Conservation (phyloP, 257 asterid species). For the Plectranthus barbatus region DNA sequence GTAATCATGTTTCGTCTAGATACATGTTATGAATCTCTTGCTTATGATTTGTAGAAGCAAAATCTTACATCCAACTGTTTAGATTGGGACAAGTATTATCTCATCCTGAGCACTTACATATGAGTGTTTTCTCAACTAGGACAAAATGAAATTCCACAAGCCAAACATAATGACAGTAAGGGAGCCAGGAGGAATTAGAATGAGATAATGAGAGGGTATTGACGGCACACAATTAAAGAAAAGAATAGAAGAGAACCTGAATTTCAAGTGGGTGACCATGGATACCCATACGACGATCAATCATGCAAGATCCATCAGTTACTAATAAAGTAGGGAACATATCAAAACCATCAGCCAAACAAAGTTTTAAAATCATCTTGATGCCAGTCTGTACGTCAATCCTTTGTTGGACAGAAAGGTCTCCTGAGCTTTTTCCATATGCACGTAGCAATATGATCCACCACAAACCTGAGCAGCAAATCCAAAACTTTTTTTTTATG, state of each 20-base stretch:
- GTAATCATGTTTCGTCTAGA: background rate
- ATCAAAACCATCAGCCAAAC: constrained; percentile 80
- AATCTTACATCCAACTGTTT: background rate
- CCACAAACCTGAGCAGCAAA: constrained; percentile 55
- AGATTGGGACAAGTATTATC: background rate
- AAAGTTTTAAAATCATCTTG: constrained; percentile 61
- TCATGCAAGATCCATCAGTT: constrained; percentile 82
- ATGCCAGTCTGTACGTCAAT: constrained; percentile 79
- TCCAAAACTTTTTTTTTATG: background rate
- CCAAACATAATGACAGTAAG: background rate
- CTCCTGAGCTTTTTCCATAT: constrained; percentile 70
- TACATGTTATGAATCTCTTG: background rate
- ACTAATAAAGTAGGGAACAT: constrained; percentile 72
- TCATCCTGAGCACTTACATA: background rate
- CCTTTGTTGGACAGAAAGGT: constrained; percentile 65
- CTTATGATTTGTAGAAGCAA: background rate
- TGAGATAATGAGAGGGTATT: background rate
- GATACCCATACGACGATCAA: constrained; percentile 83
- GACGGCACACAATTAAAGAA: background rate
- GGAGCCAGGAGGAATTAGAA: background rate
- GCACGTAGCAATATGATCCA: constrained; percentile 80
- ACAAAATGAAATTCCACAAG: background rate
- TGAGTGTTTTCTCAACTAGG: background rate
- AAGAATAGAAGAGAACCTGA: constrained; percentile 32
- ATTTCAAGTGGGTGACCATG: constrained; percentile 79